phyloP scores from a whole-genome alignment of 225 moss, liverwort and hornwort species.

The Ulota crispa region DNA sequence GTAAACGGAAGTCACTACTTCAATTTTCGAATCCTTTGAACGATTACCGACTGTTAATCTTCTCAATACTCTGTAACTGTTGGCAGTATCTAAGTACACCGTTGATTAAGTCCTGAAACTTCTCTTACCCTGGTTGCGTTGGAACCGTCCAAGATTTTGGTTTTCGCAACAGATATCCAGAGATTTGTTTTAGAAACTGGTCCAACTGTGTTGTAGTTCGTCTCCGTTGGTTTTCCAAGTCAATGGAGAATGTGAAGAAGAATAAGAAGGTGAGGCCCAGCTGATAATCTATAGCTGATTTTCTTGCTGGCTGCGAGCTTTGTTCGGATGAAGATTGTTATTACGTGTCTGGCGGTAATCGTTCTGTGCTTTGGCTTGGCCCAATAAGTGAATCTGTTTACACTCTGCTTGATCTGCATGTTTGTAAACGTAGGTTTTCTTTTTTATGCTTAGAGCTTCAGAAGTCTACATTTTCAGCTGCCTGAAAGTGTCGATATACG shows the following conservation, averaged over 20 bases:
- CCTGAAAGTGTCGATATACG: neutral
- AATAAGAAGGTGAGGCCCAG: neutral
- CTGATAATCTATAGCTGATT: neutral
- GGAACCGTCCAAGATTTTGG: neutral
- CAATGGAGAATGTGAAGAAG: neutral
- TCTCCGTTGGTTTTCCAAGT: neutral
- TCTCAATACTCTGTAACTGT: neutral
- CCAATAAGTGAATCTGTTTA: conserved; percentile 21
- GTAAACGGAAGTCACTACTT: neutral
- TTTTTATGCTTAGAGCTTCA: neutral
- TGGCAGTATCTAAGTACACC: neutral
- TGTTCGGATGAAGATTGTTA: conserved; percentile 24
- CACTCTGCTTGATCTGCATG: neutral
- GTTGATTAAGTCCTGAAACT: neutral
- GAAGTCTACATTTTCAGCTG: conserved; percentile 3
- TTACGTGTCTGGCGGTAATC: conserved; percentile 27
- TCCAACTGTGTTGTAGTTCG: neutral
- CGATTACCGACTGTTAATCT: neutral
- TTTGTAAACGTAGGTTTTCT: neutral
- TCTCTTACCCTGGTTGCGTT: neutral
- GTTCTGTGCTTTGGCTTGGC: conserved; percentile 30
- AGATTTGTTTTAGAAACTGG: neutral
- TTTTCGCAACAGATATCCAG: conserved; percentile 1
- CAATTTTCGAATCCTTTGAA: neutral
- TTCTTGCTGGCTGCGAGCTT: neutral